A percentile compares a stretch with the other conserved stretches of the same genome.
Evolutionary conservation across 768 basidiomycete species (phyloP).

Genomic region (Lentinula boryana): DNA sequence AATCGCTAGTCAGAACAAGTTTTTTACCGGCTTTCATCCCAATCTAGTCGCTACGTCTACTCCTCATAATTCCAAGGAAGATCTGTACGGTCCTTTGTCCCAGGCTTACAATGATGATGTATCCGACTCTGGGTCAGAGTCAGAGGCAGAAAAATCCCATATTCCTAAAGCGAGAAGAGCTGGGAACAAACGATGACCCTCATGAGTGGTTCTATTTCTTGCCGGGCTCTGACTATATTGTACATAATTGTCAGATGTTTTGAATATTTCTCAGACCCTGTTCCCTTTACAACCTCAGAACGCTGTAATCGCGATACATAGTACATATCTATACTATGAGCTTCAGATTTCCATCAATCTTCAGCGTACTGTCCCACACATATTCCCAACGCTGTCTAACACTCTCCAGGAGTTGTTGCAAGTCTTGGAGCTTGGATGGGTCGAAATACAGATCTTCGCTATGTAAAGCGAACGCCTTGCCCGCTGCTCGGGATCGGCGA

Average conservation of each 20-base stretch:
- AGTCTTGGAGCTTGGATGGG: conserved; percentile 12
- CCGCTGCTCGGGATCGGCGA: conserved; percentile 11
- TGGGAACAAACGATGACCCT: conserved; percentile 21
- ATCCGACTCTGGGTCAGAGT: conserved; percentile 33
- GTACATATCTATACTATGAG: not conserved
- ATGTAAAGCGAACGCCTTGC: conserved; percentile 13
- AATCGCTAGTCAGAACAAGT: conserved; percentile 36
- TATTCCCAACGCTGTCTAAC: not conserved
- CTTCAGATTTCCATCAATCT: not conserved
- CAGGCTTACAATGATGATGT: conserved; percentile 29
- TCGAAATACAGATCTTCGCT: conserved; percentile 16
- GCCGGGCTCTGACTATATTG: no score
- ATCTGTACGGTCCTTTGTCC: conserved; percentile 30
- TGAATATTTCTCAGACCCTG: no score
- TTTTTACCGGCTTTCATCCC: conserved; percentile 17
- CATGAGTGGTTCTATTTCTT: no score
- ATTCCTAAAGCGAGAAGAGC: conserved; percentile 57
- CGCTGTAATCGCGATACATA: not conserved
- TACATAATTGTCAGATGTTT: no score
- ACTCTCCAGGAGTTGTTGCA: not conserved
- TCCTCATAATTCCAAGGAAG: conserved; percentile 21
- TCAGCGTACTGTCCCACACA: not conserved
- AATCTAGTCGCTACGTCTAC: not conserved
- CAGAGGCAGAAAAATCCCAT: conserved; percentile 38
- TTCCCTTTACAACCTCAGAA: no score